Percentiles rank a stretch among this genome's conserved stretches.
Evolutionary conservation across 306 rosid genomes (phyloP).

Genomic region (Begonia masoniana): DNA sequence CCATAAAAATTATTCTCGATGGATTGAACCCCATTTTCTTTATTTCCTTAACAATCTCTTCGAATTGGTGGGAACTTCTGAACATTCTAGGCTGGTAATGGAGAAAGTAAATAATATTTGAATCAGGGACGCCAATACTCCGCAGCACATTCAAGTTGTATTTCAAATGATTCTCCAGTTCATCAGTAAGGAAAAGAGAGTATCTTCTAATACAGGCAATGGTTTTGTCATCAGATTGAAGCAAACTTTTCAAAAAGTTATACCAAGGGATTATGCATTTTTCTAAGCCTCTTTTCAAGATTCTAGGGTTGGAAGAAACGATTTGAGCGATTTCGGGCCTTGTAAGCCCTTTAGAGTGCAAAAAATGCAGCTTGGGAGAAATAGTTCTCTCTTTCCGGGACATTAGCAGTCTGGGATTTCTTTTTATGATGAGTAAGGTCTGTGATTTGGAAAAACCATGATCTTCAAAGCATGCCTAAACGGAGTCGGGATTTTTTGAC

Average conservation of each 20-base stretch:
- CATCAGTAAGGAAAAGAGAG: not conserved
- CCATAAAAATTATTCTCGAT: constrained; percentile 6
- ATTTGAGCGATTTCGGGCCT: not conserved
- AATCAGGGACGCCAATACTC: not conserved
- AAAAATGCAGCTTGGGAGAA: constrained; percentile 13
- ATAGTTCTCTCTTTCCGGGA: constrained; percentile 2
- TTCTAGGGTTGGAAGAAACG: not conserved
- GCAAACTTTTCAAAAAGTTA: constrained; percentile 5
- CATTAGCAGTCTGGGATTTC: not conserved
- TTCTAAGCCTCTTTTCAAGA: constrained; percentile 7
- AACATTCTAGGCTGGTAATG: not conserved
- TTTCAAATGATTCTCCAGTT: not conserved
- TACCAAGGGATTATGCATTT: constrained; percentile 6
- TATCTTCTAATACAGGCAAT: constrained; percentile 1
- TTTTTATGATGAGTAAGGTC: not conserved
- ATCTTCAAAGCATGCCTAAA: not conserved
- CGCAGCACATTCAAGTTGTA: constrained; percentile 3
- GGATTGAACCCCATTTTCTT: constrained; percentile 21
- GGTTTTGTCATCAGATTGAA: constrained; percentile 1
- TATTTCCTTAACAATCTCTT: constrained; percentile 8
- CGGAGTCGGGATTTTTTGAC: constrained; percentile 1
- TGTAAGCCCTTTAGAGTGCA: constrained; percentile 7
- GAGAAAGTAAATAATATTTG: not conserved
- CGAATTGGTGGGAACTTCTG: not conserved
- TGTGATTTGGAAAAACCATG: constrained; percentile 6